phyloP scores from a whole-genome alignment of 768 basidiomycete genomes.

The Rhodotorula paludigena region DNA sequence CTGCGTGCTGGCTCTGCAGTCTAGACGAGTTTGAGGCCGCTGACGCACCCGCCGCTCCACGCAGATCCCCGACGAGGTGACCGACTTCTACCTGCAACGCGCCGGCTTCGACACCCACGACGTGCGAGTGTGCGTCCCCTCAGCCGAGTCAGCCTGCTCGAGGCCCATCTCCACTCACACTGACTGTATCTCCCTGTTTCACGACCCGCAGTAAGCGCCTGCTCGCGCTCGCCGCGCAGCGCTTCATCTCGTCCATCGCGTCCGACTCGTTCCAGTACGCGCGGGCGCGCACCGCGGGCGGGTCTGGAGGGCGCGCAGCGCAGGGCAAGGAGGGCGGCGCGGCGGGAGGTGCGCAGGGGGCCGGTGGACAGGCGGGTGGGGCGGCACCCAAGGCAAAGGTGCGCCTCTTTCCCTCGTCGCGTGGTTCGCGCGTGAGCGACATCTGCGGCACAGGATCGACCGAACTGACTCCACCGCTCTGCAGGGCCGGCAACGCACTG shows the following conservation, averaged over 20 bases:
- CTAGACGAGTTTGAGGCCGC: background rate
- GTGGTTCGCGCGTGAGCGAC: background rate
- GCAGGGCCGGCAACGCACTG: constrained; percentile 69
- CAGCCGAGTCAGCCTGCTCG: too few species aligned
- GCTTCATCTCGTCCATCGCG: constrained; percentile 94
- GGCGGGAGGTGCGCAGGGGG: background rate
- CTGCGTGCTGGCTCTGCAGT: background rate
- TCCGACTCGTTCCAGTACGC: constrained; percentile 97
- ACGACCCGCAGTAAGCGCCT: constrained; percentile 70
- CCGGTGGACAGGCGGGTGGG: background rate
- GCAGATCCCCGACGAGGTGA: constrained; percentile 95
- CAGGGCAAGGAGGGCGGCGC: constrained; percentile 48
- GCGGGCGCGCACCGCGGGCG: constrained; percentile 82
- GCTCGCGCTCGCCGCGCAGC: constrained; percentile 90
- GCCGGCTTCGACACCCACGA: constrained; percentile 96
- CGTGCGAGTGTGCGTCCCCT: constrained; percentile 66
- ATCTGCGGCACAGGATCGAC: too few species aligned
- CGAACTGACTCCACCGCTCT: background rate
- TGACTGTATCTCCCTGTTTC: background rate
- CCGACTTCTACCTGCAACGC: constrained; percentile 91
- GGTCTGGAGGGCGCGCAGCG: constrained; percentile 40
- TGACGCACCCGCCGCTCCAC: background rate
- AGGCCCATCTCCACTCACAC: background rate
- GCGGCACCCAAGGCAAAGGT: constrained; percentile 9
- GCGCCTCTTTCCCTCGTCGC: background rate